Percentiles rank a stretch among this genome's conserved stretches.
phyloP scores from a whole-genome alignment of 2,329 filamentous ascomycete genomes.

The Xylariales sp. region DNA sequence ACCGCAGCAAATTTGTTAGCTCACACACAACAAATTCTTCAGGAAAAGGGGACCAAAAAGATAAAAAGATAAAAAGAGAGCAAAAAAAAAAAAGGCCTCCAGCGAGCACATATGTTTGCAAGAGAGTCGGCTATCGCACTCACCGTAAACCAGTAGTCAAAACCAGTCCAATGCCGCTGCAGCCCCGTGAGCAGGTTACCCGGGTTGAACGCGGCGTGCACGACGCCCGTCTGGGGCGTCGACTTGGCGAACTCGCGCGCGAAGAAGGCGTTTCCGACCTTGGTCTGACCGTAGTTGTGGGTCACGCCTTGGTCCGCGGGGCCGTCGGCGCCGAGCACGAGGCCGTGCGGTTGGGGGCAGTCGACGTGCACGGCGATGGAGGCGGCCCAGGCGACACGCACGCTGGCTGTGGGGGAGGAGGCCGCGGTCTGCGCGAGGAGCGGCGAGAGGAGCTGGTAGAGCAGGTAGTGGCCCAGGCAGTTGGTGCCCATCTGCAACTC shows the following conservation, averaged over 20 bases:
- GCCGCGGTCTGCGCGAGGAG: not conserved
- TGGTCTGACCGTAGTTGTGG: slow-evolving; percentile 5
- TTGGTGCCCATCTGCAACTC: not conserved
- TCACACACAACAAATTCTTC: slow-evolving; percentile 8
- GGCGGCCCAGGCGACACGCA: slow-evolving; percentile 4
- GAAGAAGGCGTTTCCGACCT: slow-evolving; percentile 1
- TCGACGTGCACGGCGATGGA: slow-evolving; percentile 3
- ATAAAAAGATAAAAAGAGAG: not conserved
- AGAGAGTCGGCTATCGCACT: not conserved
- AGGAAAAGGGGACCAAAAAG: not conserved
- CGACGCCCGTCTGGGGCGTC: not conserved
- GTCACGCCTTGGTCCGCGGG: not conserved
- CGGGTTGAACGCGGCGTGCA: slow-evolving; percentile 5
- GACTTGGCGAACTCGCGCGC: not conserved
- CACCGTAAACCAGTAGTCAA: slow-evolving; percentile 6
- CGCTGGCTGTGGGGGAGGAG: not conserved
- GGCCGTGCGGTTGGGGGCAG: slow-evolving; percentile 1
- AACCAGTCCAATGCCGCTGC: slow-evolving; percentile 9
- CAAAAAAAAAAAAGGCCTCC: no score
- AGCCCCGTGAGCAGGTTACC: slow-evolving; percentile 12
- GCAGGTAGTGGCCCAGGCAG: not conserved
- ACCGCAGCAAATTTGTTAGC: not conserved
- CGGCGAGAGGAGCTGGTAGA: not conserved
- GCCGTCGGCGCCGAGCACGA: not conserved
- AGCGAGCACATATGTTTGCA: no score